A percentile compares a stretch with the other conserved stretches of the same genome.
These are phyloP conservation scores for Sporothrix euskadiensis DNA, from an alignment of 2,329 filamentous ascomycete species.

Conservation along the genomic window DNA sequence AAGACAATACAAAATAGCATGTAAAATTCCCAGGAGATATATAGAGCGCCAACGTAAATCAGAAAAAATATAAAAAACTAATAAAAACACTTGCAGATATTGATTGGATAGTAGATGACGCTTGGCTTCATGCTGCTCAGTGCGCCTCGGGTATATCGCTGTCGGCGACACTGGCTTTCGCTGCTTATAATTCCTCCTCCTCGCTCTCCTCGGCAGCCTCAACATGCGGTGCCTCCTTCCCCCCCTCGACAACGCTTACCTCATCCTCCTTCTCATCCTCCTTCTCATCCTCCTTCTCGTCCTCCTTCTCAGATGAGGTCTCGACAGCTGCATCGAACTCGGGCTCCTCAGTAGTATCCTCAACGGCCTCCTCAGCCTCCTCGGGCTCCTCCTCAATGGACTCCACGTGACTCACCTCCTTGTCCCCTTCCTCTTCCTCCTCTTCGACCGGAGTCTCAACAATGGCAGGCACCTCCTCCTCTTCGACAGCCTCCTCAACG, in stretches of 20 bases:
- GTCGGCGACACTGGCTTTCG: neutral
- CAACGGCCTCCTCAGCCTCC: neutral
- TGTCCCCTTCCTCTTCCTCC: neutral
- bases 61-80: neutral
- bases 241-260: neutral
- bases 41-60: neutral
- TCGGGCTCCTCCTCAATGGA: neutral
- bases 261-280: neutral
- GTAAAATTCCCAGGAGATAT: neutral
- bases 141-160: slow-evolving; percentile 5
- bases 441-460: neutral
- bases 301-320: neutral
- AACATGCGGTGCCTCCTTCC: neutral
- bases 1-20: neutral
- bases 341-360: neutral
- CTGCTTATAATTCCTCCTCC: neutral
- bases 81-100: neutral
- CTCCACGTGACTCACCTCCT: neutral
- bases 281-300: neutral
- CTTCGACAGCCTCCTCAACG: neutral
- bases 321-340: neutral
- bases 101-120: neutral
- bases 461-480: neutral
- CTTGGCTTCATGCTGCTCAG: neutral
- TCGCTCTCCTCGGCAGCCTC: neutral